Evolutionary conservation across 441 rosid genomes (phyloP), one percentile per base, ranked within the genome.

Genomic region (Manihot esculenta): DNA sequence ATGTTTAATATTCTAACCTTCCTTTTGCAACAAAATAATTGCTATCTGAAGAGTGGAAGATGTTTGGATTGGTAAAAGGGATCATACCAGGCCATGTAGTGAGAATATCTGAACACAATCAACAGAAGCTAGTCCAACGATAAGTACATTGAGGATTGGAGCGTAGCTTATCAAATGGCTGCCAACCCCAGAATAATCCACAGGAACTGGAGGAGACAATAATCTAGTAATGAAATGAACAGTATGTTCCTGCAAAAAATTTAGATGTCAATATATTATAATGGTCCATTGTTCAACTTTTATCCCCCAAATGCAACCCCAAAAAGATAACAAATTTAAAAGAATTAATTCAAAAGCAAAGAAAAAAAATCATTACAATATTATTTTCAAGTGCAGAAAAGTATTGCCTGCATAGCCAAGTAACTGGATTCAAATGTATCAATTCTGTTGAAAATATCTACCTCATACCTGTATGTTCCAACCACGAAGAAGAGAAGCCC

Each of bases 401-500:
- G 50, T 42, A 44, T 38, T 33, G 69, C 66, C 47, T 35, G 48
- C 61, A 62, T 54, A 45, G 1, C n/a, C 49, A 47, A 45, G 23
- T 66, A 56, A 72, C 44, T 70, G 20, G 69, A 63, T 53, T 67
- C 24, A 47, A 20, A 51, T 48, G 21, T 55, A 21, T 51, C 27
- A 27, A 38, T 62, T 47, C 75, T 71, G 41, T 42, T 30, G 9
- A 27, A 49, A 63, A 66, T n/a, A 63, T 66, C 68, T 47, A 45
- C 50, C 60, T 42, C 58, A 26, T 74, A 91, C 99, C 94, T 93
- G 99, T 80, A 89, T 75, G 74, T 86, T 91, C 98, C 98, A 96
- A 78, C 98, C 97, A 75, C 97, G 97, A 80, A 90, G 83, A 55
- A 96, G 87, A 77, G 99, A 88, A 72, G 94, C 97, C 72, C 99